Percentiles rank a stretch among this genome's conserved stretches.
Conservation (phyloP, 2,329 filamentous ascomycete genomes). For the Samsoniella hepiali region DNA sequence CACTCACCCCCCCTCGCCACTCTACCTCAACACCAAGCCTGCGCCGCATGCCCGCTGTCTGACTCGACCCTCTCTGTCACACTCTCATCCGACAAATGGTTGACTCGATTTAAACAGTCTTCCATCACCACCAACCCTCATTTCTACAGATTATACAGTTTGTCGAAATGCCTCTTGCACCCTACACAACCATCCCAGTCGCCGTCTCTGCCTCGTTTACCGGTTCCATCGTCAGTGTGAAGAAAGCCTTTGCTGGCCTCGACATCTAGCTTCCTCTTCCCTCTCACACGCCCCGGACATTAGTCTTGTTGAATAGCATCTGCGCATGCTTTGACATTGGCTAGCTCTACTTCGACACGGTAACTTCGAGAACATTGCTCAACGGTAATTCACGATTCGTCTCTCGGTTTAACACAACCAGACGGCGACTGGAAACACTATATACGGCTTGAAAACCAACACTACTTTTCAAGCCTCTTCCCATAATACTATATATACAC, state of each 20-base stretch:
- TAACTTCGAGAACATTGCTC: constrained; percentile 32
- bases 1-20: constrained; percentile 18
- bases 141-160: constrained; percentile 31
- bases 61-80: constrained; percentile 5
- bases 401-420: constrained; percentile 49
- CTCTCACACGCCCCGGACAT: constrained; percentile 39
- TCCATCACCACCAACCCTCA: constrained; percentile 26
- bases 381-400: constrained; percentile 37
- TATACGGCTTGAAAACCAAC: constrained; percentile 30
- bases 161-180: constrained; percentile 58
- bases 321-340: constrained; percentile 39
- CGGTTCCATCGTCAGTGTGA: constrained; percentile 57
- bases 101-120: constrained; percentile 31
- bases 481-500: constrained; percentile 28
- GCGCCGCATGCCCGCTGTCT: neutral
- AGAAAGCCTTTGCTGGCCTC: constrained; percentile 39
- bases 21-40: constrained; percentile 2
- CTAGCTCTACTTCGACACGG: constrained; percentile 35
- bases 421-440: constrained; percentile 53
- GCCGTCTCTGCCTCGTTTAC: constrained; percentile 59
- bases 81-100: constrained; percentile 29
- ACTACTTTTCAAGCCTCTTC: constrained; percentile 27
- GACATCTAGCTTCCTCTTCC: constrained; percentile 43
- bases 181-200: constrained; percentile 53
- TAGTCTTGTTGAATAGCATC: constrained; percentile 36